These are phyloP conservation scores for Pterocarpus macrocarpus DNA, from an alignment of 306 rosid species.

Conservation along the genomic window DNA sequence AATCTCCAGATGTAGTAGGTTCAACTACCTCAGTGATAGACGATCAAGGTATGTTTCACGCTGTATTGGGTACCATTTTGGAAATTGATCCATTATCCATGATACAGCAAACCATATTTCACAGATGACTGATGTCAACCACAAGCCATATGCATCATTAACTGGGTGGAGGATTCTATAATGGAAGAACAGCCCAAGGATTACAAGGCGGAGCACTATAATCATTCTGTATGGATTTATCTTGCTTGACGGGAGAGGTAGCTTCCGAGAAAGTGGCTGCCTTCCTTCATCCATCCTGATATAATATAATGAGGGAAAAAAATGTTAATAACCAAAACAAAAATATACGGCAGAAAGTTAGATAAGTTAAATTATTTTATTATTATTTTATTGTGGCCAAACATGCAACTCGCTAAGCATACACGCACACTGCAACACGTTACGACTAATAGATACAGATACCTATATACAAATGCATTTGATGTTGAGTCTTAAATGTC, in stretches of 20 bases:
- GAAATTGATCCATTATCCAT: constrained; percentile 98
- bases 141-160: constrained; percentile 89
- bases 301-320: constrained; percentile 27
- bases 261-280: constrained; percentile 93
- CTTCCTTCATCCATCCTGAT: constrained; percentile 99
- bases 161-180: constrained; percentile 97
- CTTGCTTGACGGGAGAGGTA: constrained; percentile 91
- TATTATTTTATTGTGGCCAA: neutral
- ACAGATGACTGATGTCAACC: constrained; percentile 97
- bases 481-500: neutral
- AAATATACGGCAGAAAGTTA: constrained; percentile 15
- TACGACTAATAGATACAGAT: neutral
- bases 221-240: constrained; percentile 96
- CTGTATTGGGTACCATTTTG: constrained; percentile 90
- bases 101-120: constrained; percentile 98
- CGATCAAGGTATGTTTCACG: constrained; percentile 99
- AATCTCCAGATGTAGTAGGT: neutral
- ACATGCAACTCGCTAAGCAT: neutral
- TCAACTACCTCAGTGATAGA: constrained; percentile 77
- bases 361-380: constrained; percentile 1
- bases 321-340: constrained; percentile 7
- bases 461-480: neutral
- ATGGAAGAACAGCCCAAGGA: constrained; percentile 87
- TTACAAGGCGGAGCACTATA: constrained; percentile 77
- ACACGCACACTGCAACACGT: neutral